Percentiles rank a stretch among this genome's conserved stretches.
Evolutionary conservation across 2,329 filamentous ascomycete species (phyloP).

Genomic region (Coleophoma crateriformis): DNA sequence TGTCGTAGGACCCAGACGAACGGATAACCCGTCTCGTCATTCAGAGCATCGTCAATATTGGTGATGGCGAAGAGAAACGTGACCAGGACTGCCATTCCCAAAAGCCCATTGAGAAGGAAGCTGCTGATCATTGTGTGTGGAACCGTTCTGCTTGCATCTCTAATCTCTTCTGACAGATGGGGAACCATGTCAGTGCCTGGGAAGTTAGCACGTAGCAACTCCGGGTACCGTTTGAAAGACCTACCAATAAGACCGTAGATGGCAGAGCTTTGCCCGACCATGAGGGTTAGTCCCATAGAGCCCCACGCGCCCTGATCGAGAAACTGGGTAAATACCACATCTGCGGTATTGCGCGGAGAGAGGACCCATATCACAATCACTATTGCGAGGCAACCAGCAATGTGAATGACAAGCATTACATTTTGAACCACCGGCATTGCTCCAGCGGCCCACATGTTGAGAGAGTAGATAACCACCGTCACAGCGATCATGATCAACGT

Average conservation of each 20-base stretch:
- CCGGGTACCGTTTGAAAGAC: constrained; percentile 13
- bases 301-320: constrained; percentile 21
- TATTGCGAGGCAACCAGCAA: constrained; percentile 34
- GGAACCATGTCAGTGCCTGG: constrained; percentile 13
- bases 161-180: constrained; percentile 40
- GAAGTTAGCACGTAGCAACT: neutral
- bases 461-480: constrained; percentile 43
- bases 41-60: constrained; percentile 27
- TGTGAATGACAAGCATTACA: constrained; percentile 34
- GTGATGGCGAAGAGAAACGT: constrained; percentile 26
- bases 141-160: constrained; percentile 36
- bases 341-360: constrained; percentile 4
- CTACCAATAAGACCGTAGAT: constrained; percentile 13
- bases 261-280: constrained; percentile 28
- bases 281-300: constrained; percentile 20
- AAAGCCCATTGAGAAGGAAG: constrained; percentile 36
- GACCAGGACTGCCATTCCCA: constrained; percentile 33
- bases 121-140: constrained; percentile 39
- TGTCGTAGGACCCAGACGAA: constrained; percentile 45
- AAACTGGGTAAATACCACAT: constrained; percentile 20
- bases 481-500: constrained; percentile 41
- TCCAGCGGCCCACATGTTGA: constrained; percentile 32
- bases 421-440: constrained; percentile 34
- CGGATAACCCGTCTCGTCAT: constrained; percentile 35
- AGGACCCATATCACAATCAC: constrained; percentile 28